These are phyloP conservation scores for Torulaspora pretoriensis DNA, from an alignment of 1,139 yeast genomes.

Conservation along the genomic window DNA sequence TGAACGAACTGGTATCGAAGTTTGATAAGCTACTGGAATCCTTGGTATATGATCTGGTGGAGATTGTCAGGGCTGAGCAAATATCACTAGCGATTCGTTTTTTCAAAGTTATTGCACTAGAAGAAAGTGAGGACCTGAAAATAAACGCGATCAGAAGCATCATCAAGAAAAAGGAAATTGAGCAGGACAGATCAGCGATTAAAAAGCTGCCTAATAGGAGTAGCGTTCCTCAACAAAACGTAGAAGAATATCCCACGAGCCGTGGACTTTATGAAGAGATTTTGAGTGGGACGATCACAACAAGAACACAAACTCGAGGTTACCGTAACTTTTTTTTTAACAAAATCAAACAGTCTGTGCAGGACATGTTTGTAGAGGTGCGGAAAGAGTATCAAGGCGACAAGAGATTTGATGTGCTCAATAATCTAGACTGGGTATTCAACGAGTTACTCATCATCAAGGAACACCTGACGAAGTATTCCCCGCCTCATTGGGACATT, in stretches of 20 bases:
- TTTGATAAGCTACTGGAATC: conserved; percentile 67
- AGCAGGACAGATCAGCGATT: conserved; percentile 30
- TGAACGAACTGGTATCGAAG: conserved; percentile 43
- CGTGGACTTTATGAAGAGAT: conserved; percentile 37
- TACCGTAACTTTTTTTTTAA: conserved; percentile 64
- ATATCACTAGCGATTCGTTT: conserved; percentile 62
- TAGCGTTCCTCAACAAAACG: conserved; percentile 12
- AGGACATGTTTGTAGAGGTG: conserved; percentile 65
- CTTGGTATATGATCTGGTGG: conserved; percentile 62
- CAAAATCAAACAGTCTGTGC: conserved; percentile 56
- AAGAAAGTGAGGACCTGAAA: conserved; percentile 72
- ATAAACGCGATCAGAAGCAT: conserved; percentile 49
- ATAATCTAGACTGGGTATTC: conserved; percentile 78
- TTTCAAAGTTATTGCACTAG: conserved; percentile 74
- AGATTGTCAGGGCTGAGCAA: conserved; percentile 65
- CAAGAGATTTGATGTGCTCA: conserved; percentile 53
- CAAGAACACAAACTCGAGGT: conserved; percentile 51
- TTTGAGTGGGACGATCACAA: conserved; percentile 38
- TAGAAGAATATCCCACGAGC: conserved; percentile 29
- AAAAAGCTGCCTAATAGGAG: conserved; percentile 30
- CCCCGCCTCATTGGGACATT: conserved; percentile 69
- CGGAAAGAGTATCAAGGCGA: conserved; percentile 51
- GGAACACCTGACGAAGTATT: conserved; percentile 54
- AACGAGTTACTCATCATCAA: conserved; percentile 69
- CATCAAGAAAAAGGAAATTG: conserved; percentile 37